phyloP scores from a whole-genome alignment of 352 stramenopile species.

The Pythium rishiriense region DNA sequence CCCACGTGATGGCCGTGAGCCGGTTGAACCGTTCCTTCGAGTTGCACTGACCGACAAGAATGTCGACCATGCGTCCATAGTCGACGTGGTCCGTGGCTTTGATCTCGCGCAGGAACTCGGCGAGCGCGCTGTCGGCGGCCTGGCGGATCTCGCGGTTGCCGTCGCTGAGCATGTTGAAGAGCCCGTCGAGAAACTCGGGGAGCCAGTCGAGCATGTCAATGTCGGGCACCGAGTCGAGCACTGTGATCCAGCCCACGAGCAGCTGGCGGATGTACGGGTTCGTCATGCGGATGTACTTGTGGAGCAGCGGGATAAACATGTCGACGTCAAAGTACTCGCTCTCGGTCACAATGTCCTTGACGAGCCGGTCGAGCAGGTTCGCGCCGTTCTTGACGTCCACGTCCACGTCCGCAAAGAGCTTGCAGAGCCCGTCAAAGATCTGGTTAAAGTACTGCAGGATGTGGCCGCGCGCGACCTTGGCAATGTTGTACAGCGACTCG shows the following conservation, averaged over 20 bases:
- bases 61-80: constrained; percentile 97
- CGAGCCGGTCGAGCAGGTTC: constrained; percentile 88
- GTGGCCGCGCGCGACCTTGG: constrained; percentile 93
- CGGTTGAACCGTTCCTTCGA: constrained; percentile 97
- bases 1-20: constrained; percentile 97
- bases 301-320: constrained; percentile 98
- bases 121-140: constrained; percentile 92
- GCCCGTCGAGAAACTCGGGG: constrained; percentile 97
- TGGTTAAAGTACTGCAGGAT: constrained; percentile 99
- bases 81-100: constrained; percentile 95
- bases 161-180: constrained; percentile 99
- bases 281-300: constrained; percentile 99
- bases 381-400: constrained; percentile 99
- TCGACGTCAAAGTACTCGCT: constrained; percentile 98
- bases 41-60: constrained; percentile 97
- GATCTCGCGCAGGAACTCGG: constrained; percentile 96
- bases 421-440: constrained; percentile 97
- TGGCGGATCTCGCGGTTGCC: constrained; percentile 98
- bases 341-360: constrained; percentile 99
- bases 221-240: constrained; percentile 98
- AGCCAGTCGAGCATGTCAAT: constrained; percentile 99
- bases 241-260: constrained; percentile 97
- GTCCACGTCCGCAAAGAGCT: constrained; percentile 98
- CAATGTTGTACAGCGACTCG: constrained; percentile 99
- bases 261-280: constrained; percentile 99